Percentiles rank a stretch among this genome's conserved stretches.
Evolutionary conservation across 164 flowering plant genomes (phyloP).

Genomic region (Tetrastigma voinierianum): DNA sequence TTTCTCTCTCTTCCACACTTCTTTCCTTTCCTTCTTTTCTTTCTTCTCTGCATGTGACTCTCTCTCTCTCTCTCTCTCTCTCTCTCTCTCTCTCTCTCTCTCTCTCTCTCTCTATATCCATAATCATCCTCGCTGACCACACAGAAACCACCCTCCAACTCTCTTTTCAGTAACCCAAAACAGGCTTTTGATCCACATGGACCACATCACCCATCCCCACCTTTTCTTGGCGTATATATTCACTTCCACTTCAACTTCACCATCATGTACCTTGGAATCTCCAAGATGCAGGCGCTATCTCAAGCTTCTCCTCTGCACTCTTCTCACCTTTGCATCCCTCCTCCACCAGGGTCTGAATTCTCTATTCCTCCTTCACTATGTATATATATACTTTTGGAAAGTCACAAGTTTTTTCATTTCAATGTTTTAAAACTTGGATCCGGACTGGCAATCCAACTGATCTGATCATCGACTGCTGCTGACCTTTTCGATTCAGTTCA

Average conservation of each 20-base stretch:
- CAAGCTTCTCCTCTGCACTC: slow-evolving; percentile 20
- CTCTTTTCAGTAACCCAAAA: too few relatives aligned
- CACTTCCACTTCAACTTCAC: background rate
- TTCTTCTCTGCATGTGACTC: slow-evolving; percentile 3
- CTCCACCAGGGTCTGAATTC: slow-evolving; percentile 22
- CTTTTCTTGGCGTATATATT: background rate
- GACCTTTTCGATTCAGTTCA: too few relatives aligned
- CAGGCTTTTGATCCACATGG: too few relatives aligned
- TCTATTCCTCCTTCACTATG: background rate
- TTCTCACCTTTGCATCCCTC: slow-evolving; percentile 18
- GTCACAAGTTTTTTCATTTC: background rate
- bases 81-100: too few relatives aligned
- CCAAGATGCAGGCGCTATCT: slow-evolving; percentile 14
- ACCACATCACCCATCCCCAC: slow-evolving; percentile 1
- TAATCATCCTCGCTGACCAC: background rate
- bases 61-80: too few relatives aligned
- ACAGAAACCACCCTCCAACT: background rate
- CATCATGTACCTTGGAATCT: background rate
- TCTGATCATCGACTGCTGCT: too few relatives aligned
- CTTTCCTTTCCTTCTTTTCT: background rate
- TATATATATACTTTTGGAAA: background rate
- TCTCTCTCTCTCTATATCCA: too few relatives aligned
- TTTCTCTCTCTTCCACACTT: background rate
- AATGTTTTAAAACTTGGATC: too few relatives aligned
- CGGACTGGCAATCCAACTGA: too few relatives aligned